Conservation (phyloP, 2,329 filamentous ascomycete genomes). For the Colletotrichum aenigma region DNA sequence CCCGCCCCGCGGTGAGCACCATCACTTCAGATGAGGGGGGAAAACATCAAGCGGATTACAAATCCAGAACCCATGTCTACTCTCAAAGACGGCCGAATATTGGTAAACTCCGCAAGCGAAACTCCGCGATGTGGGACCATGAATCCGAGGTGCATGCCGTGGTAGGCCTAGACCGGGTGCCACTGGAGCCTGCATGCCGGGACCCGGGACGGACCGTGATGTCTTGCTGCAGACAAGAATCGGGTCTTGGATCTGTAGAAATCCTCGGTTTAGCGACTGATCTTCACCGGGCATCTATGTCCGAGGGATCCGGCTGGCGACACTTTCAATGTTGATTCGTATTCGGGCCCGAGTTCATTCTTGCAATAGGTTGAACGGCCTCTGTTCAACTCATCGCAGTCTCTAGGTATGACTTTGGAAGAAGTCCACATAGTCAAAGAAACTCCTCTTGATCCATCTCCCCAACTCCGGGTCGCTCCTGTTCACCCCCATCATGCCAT, state of each 20-base stretch:
- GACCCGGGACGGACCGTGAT: background rate
- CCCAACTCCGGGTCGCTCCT: slow-evolving; percentile 47
- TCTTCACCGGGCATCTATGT: background rate
- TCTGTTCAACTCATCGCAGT: background rate
- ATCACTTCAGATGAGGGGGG: slow-evolving; percentile 9
- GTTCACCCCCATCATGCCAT: slow-evolving; percentile 62
- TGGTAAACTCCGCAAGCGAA: background rate
- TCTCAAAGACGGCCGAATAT: background rate
- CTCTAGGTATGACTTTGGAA: slow-evolving; percentile 26
- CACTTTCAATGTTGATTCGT: background rate
- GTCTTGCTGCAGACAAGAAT: background rate
- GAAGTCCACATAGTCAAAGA: slow-evolving; percentile 62
- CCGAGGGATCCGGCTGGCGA: background rate
- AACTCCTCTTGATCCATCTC: slow-evolving; percentile 59
- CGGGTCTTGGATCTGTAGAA: background rate
- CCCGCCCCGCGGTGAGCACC: background rate
- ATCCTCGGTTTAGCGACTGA: background rate
- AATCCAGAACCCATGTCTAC: background rate
- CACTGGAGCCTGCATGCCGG: background rate
- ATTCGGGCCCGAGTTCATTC: background rate
- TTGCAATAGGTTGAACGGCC: fast-evolving
- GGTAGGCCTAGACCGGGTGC: background rate
- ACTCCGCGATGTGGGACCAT: background rate
- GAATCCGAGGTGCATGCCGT: background rate
- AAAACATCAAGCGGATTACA: background rate